These are phyloP conservation scores for Aureobasidium uvarum DNA, from an alignment of 2,329 filamentous ascomycete genomes.

Conservation along the genomic window DNA sequence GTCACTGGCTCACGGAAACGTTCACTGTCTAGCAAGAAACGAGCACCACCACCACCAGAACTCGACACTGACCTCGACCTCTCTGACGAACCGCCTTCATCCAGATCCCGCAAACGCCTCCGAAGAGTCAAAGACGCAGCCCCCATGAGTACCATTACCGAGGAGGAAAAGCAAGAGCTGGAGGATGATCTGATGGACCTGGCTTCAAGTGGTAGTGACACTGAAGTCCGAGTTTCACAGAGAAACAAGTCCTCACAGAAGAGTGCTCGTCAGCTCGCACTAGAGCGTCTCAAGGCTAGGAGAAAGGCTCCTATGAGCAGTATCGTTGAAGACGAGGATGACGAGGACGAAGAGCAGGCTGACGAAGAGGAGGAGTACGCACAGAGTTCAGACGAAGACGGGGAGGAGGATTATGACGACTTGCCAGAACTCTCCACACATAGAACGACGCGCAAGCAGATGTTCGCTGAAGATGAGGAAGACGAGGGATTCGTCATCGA, in stretches of 20 bases:
- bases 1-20: constrained; percentile 32
- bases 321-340: constrained; percentile 27
- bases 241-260: constrained; percentile 36
- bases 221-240: constrained; percentile 31
- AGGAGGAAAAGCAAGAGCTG: constrained; percentile 41
- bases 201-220: constrained; percentile 36
- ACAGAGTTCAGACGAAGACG: constrained; percentile 36
- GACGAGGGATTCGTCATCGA: constrained; percentile 63
- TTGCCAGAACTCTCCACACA: constrained; percentile 10
- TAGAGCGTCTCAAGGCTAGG: constrained; percentile 46
- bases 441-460: constrained; percentile 35
- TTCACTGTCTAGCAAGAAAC: constrained; percentile 10
- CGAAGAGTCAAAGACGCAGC: constrained; percentile 7
- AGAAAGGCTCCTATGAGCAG: constrained; percentile 38
- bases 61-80: background rate
- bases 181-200: constrained; percentile 49
- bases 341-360: constrained; percentile 34
- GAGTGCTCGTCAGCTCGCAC: constrained; percentile 43
- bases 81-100: constrained; percentile 13
- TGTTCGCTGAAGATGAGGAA: constrained; percentile 54
- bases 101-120: constrained; percentile 20
- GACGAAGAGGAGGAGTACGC: constrained; percentile 36
- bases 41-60: background rate
- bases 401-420: constrained; percentile 34
- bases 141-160: constrained; percentile 29